Conservation (phyloP, 176 grass and related monocot genomes). For the Melocanna baccifera region DNA sequence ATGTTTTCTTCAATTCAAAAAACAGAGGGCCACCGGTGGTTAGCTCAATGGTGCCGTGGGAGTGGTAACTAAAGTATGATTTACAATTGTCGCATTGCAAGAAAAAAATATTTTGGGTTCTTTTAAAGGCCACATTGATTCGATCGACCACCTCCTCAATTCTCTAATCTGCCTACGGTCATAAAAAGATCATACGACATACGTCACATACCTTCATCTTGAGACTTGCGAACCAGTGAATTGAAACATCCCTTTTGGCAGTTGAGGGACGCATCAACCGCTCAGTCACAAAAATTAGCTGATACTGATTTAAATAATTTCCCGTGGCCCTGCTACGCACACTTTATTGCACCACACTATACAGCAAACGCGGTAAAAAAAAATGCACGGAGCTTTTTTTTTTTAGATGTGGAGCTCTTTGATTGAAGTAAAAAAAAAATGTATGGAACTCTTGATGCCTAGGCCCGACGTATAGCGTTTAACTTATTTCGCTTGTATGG, state of each 20-base stretch:
- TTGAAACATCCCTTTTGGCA: not conserved
- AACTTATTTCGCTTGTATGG: too few relatives aligned
- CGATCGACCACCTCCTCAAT: not conserved
- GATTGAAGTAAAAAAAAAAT: too few relatives aligned
- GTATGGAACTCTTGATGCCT: too few relatives aligned
- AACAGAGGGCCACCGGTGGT: not conserved
- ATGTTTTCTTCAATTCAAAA: not conserved
- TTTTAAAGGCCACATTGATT: not conserved
- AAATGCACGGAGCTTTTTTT: too few relatives aligned
- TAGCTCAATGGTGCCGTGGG: not conserved
- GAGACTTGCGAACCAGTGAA: not conserved
- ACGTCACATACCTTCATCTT: not conserved
- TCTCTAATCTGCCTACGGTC: not conserved
- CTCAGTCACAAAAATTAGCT: not conserved
- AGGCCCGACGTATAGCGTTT: too few relatives aligned
- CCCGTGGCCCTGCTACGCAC: not conserved
- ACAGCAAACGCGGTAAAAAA: too few relatives aligned
- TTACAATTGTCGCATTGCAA: not conserved
- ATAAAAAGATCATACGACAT: not conserved
- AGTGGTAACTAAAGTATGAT: constrained; percentile 12
- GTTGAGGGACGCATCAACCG: not conserved
- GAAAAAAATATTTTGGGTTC: not conserved
- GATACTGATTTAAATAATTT: not conserved
- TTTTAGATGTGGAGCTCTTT: too few relatives aligned
- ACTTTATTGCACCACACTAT: not conserved